A percentile compares a stretch with the other conserved stretches of the same genome.
These are phyloP conservation scores for Pseudocercospora cruenta DNA, from an alignment of 2,329 filamentous ascomycete genomes.

Conservation along the genomic window DNA sequence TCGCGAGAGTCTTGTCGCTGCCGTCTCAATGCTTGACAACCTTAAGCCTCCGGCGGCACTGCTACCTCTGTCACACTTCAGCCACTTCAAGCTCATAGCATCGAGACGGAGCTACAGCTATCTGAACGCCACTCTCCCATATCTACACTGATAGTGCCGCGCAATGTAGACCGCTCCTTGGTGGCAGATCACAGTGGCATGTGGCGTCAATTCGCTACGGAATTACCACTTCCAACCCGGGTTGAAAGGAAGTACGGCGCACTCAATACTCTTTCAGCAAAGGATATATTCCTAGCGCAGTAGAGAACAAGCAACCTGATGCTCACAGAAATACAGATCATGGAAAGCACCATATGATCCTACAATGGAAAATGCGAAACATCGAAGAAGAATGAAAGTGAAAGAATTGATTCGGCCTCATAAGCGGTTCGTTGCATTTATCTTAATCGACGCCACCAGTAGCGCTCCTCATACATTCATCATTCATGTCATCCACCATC, in stretches of 20 bases:
- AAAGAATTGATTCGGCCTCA: background rate
- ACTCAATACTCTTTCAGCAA: background rate
- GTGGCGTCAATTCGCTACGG: background rate
- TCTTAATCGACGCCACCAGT: background rate
- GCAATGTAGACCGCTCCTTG: background rate
- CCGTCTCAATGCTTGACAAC: background rate
- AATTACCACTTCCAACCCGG: background rate
- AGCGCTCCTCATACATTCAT: background rate
- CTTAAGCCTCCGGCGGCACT: background rate
- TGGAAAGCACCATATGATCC: background rate
- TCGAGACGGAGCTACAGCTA: too few species aligned
- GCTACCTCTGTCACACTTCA: background rate
- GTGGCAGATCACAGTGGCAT: background rate
- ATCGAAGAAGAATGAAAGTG: background rate
- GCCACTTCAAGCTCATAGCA: background rate
- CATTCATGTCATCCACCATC: background rate
- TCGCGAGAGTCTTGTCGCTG: background rate
- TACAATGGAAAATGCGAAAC: background rate
- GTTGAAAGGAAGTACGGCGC: background rate
- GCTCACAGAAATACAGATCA: background rate
- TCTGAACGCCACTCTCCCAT: too few species aligned
- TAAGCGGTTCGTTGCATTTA: background rate
- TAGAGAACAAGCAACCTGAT: background rate
- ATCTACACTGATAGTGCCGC: too few species aligned
- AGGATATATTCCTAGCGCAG: background rate